A percentile compares a stretch with the other conserved stretches of the same genome.
phyloP scores from a whole-genome alignment of 148 eudicot species.

The Dianthus caryophyllus region DNA sequence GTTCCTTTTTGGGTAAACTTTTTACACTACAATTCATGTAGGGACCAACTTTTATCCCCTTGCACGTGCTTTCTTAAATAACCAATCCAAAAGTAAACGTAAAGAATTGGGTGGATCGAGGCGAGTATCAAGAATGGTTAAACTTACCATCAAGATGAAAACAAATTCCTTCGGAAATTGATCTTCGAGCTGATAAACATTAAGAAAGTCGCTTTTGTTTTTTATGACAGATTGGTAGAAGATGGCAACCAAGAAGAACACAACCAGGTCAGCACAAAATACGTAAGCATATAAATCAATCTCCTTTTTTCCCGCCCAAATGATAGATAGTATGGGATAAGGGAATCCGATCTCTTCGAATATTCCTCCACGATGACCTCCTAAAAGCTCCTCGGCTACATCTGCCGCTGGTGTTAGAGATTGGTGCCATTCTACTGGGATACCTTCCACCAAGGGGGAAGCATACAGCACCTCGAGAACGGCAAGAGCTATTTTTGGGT shows the following conservation, averaged over 20 bases:
- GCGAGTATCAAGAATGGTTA: neutral
- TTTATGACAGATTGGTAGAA: conserved; percentile 88
- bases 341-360: conserved; percentile 67
- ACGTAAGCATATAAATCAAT: conserved; percentile 89
- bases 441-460: conserved; percentile 56
- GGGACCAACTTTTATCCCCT: too few species aligned
- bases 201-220: conserved; percentile 88
- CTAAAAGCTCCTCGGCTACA: conserved; percentile 76
- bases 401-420: conserved; percentile 94
- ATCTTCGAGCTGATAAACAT: conserved; percentile 96
- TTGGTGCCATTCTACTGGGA: conserved; percentile 44
- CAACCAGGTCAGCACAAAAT: conserved; percentile 92
- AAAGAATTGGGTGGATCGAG: too few species aligned
- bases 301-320: conserved; percentile 95
- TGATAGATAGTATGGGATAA: conserved; percentile 69
- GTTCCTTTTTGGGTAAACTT: too few species aligned
- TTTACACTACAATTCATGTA: too few species aligned
- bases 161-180: conserved; percentile 96
- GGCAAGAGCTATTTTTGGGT: conserved; percentile 71
- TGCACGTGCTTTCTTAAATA: neutral
- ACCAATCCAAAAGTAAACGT: too few species aligned
- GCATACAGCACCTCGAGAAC: conserved; percentile 92
- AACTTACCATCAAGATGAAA: conserved; percentile 71
- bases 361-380: conserved; percentile 50
- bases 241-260: conserved; percentile 89